These are phyloP conservation scores for Diaporthe helianthi DNA, from an alignment of 2,329 filamentous ascomycete genomes.

Conservation along the genomic window DNA sequence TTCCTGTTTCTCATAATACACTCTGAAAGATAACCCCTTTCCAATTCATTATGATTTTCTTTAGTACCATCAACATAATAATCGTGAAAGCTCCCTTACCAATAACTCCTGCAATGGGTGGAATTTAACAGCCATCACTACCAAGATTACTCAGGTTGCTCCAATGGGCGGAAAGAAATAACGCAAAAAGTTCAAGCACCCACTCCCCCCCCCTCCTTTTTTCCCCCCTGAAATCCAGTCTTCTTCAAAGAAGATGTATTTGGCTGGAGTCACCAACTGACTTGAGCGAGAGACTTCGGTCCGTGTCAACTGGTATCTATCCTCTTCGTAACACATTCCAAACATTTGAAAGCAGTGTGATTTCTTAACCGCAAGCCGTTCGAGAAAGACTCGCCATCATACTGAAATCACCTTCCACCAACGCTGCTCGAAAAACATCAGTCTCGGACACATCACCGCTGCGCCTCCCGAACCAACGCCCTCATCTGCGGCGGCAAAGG, in stretches of 20 bases:
- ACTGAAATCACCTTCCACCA: too few species aligned
- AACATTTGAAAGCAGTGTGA: too few species aligned
- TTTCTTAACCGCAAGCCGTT: neutral
- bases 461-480: slow-evolving; percentile 19
- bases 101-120: slow-evolving; percentile 5
- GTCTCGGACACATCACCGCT: neutral
- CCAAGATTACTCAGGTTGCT: neutral
- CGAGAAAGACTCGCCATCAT: neutral
- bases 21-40: neutral
- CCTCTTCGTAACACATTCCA: too few species aligned
- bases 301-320: too few species aligned
- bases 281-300: neutral
- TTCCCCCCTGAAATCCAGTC: too few species aligned
- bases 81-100: neutral
- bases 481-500: slow-evolving; percentile 28
- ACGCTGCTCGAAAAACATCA: neutral
- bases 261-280: too few species aligned
- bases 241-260: neutral
- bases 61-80: neutral
- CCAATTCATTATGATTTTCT: neutral
- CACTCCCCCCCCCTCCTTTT: too few species aligned
- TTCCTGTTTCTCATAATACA: slow-evolving; percentile 2
- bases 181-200: neutral
- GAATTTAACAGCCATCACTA: neutral
- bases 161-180: neutral